phyloP scores from a whole-genome alignment of 2,329 filamentous ascomycete species.

The Phialophora expanda region DNA sequence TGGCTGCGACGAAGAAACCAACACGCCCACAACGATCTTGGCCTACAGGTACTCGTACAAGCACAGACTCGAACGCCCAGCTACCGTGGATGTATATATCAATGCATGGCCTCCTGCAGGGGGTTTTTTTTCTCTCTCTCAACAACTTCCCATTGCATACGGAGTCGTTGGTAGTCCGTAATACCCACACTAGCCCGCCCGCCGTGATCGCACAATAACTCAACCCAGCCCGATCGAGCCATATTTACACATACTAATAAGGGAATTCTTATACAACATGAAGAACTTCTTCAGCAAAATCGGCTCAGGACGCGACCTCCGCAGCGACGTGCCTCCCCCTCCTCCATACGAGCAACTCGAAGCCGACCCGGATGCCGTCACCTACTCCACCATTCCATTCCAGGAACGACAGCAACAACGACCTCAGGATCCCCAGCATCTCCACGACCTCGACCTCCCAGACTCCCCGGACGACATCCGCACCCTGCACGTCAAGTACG shows the following conservation, averaged over 20 bases:
- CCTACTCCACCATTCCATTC: not conserved
- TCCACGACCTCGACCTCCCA: not conserved
- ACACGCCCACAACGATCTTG: not conserved
- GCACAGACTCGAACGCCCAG: not conserved
- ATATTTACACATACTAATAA: too few species aligned
- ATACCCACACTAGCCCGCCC: not conserved
- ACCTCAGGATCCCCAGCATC: too few species aligned
- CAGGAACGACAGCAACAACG: not conserved
- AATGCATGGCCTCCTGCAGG: not conserved
- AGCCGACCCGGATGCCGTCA: too few species aligned
- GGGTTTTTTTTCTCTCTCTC: too few species aligned
- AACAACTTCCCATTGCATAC: not conserved
- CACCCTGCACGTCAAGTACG: slow-evolving; percentile 7
- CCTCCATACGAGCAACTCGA: too few species aligned
- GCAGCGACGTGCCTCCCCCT: not conserved
- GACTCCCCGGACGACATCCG: not conserved
- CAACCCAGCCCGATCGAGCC: not conserved
- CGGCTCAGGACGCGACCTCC: not conserved
- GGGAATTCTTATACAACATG: not conserved
- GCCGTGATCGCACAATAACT: not conserved
- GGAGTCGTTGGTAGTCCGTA: too few species aligned
- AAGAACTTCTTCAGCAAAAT: not conserved
- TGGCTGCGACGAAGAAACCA: not conserved
- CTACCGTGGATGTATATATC: not conserved
- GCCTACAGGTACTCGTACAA: not conserved